phyloP scores from a whole-genome alignment of 345 rosid species.

The Barbarea vulgaris region DNA sequence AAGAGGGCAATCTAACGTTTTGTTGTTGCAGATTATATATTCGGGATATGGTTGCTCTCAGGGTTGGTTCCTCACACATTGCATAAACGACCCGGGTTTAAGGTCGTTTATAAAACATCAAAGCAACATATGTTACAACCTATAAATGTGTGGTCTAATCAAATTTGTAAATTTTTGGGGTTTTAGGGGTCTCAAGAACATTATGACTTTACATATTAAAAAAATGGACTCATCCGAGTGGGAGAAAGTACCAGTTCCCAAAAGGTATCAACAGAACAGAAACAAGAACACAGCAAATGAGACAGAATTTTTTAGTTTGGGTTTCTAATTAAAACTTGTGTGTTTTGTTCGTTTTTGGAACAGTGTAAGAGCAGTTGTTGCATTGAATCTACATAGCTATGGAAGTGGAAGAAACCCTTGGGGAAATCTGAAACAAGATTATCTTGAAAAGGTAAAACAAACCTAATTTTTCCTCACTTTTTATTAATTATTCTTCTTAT shows the following conservation, averaged over 20 bases:
- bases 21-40: constrained; percentile 70
- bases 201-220: constrained; percentile 74
- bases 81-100: constrained; percentile 78
- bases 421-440: constrained; percentile 80
- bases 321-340: constrained; percentile 1
- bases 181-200: constrained; percentile 86
- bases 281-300: constrained; percentile 1
- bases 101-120: constrained; percentile 55
- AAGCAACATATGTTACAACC: constrained; percentile 26
- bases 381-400: constrained; percentile 84
- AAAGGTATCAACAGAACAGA: constrained; percentile 54
- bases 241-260: constrained; percentile 88
- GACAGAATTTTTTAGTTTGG: neutral
- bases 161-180: neutral
- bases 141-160: neutral
- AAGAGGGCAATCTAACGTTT: neutral
- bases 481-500: neutral
- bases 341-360: constrained; percentile 13
- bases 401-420: constrained; percentile 98
- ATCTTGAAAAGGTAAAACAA: constrained; percentile 77
- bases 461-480: neutral
- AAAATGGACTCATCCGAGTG: constrained; percentile 83
- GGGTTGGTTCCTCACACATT: constrained; percentile 98
- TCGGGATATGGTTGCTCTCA: constrained; percentile 91
- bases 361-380: constrained; percentile 93